A percentile compares a stretch with the other conserved stretches of the same genome.
These are phyloP conservation scores for Stipa capillata DNA, from an alignment of 176 grass and related monocot genomes.

Conservation along the genomic window DNA sequence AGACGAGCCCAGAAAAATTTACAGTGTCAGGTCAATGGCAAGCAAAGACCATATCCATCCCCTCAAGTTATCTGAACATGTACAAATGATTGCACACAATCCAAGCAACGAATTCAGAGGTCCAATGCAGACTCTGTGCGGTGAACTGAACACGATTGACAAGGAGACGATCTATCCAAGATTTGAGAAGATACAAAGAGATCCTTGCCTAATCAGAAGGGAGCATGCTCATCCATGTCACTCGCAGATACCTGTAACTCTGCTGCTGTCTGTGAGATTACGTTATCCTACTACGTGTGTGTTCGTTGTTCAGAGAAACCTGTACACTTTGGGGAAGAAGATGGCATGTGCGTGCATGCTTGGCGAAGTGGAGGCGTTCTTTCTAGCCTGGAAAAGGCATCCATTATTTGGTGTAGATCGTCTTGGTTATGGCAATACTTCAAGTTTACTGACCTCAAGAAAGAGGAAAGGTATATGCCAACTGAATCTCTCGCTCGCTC, in stretches of 20 bases:
- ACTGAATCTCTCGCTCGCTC: background rate
- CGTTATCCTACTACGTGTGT: background rate
- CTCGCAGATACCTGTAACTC: background rate
- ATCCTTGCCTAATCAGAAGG: background rate
- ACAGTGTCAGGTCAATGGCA: background rate
- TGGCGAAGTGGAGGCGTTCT: background rate
- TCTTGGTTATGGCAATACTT: background rate
- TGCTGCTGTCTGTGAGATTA: slow-evolving; percentile 10
- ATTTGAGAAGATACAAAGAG: slow-evolving; percentile 10
- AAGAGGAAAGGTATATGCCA: background rate
- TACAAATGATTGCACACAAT: background rate
- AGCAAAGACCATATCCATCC: background rate
- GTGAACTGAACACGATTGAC: background rate
- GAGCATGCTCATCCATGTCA: background rate
- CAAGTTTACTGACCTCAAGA: background rate
- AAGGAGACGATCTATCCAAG: slow-evolving; percentile 27
- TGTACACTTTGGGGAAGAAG: background rate
- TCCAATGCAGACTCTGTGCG: background rate
- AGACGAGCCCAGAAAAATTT: background rate
- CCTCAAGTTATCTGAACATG: slow-evolving; percentile 10
- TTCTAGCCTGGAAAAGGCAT: background rate
- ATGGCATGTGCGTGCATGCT: slow-evolving; percentile 24
- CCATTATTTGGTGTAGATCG: background rate
- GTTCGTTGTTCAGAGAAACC: slow-evolving; percentile 39
- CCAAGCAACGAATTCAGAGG: background rate